phyloP scores from a whole-genome alignment of 2,329 filamentous ascomycete genomes.

The Diaporthe caulivora region DNA sequence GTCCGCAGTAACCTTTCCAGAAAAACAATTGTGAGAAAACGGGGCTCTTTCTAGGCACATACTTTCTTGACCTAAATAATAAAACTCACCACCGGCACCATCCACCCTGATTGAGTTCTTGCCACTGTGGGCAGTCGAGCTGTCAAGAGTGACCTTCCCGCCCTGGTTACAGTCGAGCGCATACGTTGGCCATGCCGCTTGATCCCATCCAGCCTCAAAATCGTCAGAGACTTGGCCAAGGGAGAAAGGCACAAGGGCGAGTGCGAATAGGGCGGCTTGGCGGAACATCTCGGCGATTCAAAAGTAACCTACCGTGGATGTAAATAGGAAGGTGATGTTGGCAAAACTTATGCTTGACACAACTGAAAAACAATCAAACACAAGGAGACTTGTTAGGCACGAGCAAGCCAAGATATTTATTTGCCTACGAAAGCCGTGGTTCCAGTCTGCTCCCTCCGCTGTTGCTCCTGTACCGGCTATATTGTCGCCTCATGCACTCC shows the following conservation, averaged over 20 bases:
- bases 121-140: constrained; percentile 66
- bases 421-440: not conserved
- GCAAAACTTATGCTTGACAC: not conserved
- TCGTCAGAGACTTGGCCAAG: constrained; percentile 66
- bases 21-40: too few species aligned
- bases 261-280: constrained; percentile 57
- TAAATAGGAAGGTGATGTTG: not conserved
- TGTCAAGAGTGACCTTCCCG: constrained; percentile 68
- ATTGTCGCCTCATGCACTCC: not conserved
- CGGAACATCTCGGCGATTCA: constrained; percentile 53
- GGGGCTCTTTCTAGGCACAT: too few species aligned
- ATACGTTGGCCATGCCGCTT: constrained; percentile 69
- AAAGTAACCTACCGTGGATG: not conserved
- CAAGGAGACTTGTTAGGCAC: not conserved
- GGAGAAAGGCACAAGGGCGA: constrained; percentile 60
- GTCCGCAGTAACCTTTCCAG: constrained; percentile 69
- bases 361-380: not conserved
- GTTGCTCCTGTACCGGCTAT: constrained; percentile 14
- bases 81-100: too few species aligned
- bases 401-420: constrained; percentile 14
- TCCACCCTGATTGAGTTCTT: constrained; percentile 66
- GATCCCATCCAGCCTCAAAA: constrained; percentile 71
- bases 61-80: too few species aligned
- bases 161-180: constrained; percentile 71
- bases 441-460: not conserved